Evolutionary conservation across 2,329 filamentous ascomycete genomes (phyloP), one percentile per base, ranked within the genome.

Genomic region (Clarireedia monteithiana): DNA sequence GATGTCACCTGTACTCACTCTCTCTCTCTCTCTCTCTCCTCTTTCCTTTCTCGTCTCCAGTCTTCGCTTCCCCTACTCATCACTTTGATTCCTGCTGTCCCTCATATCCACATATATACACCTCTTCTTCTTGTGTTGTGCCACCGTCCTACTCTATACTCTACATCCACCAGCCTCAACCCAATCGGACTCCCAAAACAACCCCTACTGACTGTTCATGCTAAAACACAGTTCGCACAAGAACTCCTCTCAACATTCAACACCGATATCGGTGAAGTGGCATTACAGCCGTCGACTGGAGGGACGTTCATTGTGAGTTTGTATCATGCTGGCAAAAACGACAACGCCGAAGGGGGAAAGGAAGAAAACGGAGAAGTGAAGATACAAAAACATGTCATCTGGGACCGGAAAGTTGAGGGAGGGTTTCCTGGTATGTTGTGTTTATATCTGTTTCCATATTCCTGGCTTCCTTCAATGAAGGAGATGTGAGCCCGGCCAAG

Each of bases 221-320:
- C 5, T 20, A 23, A 6, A 5, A 6, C 27, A 36, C 14, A 96
- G 89, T 96, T 88, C 71, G 92, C 86, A 49, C 94, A 97, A 77
- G 94, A 97, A 72, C 84, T 99, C 46, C 83, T 99, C 39, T 95
- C 90, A 1, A 99, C 92, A 0, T 99, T 99, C 74, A 82, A 83
- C 54, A 89, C 84, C 1, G 78, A 83, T 46, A 80, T 97, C 2
- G 91, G 91, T 59, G 92, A 97, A 71, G 86, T 97, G 9, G 84
- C 92, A 15, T 80, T 99, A 6, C 83, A 95, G 62, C 94, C 94
- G 0, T 78, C 84, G 14, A 95, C 89, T 0, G 91, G 92, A 17
- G 92, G 94, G 0, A 77, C 88, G 2, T 99, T 97, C 67, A 78
- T 82, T 23, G 85, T 97, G 12, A 79, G 85, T 57, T 80, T 95